Evolutionary conservation across 225 moss, liverwort and hornwort species (phyloP), one percentile per base, ranked within the genome.

Genomic region (Pseudisothecium myosuroides): DNA sequence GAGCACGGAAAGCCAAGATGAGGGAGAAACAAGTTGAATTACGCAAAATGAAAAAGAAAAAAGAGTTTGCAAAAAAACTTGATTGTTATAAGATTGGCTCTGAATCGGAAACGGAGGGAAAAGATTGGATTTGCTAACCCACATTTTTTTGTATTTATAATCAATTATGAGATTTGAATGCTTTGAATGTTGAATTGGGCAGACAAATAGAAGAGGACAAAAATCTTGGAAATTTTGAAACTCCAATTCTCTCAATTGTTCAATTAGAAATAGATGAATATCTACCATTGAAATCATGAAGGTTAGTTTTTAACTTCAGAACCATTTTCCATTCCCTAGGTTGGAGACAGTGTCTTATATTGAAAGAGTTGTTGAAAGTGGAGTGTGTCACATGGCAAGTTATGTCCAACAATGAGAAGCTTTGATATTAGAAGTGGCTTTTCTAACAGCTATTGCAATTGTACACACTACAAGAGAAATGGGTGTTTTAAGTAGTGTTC

Each of bases 261-360:
- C 80, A 39, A 9, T 12, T 59, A 10, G 12, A 39, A 80, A 11
- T 26, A 58, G 16, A 58, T 59, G 18, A 28, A 2, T 18, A 7
- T 58, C 27, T 3, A 28, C 11, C 39, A 80, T 17, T 79, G 11
- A 56, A 29, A 56, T n/a, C 1, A 29, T 55, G 7, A 41, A 39
- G 11, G 39, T 29, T 45, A 21, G 6, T 45, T 61, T 31, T 32
- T 41, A 20, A 60, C 29, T 14, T 59, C 20, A 19, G 10, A 22
- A 43, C 1, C 0, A 3, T 32, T 81, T 59, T 14, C 10, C 3
- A 32, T 22, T 32, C 1, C 10, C 4, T 14, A 34, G 2, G 1
- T 32, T 5, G 15, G 32, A 45, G 16, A 45, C 22, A 45, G 45
- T 43, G 3, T 45, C 4, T 61, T 20, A 10, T 59, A 20, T 41